Evolutionary conservation across 1,284 basidiomycete species (phyloP).

Genomic region (Rhodofomes roseus): DNA sequence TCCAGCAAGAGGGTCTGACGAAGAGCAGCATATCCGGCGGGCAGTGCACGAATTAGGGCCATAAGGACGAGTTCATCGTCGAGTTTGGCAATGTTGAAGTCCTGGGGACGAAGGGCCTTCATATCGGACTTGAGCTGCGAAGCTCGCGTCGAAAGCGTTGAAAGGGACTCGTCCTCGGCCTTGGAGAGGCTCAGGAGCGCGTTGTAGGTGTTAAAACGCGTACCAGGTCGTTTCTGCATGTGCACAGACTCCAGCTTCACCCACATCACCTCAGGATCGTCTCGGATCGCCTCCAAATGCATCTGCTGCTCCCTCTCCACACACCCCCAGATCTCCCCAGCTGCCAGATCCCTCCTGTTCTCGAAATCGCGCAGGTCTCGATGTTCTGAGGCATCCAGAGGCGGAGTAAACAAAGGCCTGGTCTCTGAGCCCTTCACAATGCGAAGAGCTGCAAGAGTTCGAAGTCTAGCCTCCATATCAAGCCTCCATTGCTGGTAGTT

Average conservation of each 20-base stretch:
- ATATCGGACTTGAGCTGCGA: conserved; percentile 1
- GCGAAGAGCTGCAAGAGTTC: not conserved
- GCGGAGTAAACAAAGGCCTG: not conserved
- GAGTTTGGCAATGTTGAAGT: conserved; percentile 14
- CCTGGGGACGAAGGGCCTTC: not conserved
- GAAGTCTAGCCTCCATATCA: not conserved
- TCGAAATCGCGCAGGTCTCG: not conserved
- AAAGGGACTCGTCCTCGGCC: conserved; percentile 25
- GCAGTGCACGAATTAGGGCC: conserved; percentile 20
- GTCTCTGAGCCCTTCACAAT: not conserved
- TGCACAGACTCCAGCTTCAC: conserved; percentile 14
- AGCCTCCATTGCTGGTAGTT: not conserved
- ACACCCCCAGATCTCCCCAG: conserved; percentile 9
- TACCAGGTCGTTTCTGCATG: conserved; percentile 13
- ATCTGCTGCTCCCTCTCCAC: conserved; percentile 8
- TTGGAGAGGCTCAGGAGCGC: conserved; percentile 28
- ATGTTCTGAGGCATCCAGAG: too few species aligned
- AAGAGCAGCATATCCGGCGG: conserved; percentile 16
- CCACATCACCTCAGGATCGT: conserved; percentile 11
- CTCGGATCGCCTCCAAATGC: conserved; percentile 5
- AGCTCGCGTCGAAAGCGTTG: conserved; percentile 11
- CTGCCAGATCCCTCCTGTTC: not conserved
- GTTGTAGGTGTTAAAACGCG: conserved; percentile 31
- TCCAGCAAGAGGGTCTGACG: conserved; percentile 13
- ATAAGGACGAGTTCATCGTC: conserved; percentile 20